Evolutionary conservation across 768 basidiomycete genomes (phyloP), one percentile per base, ranked within the genome.

Genomic region (Coprinopsis cinerea): DNA sequence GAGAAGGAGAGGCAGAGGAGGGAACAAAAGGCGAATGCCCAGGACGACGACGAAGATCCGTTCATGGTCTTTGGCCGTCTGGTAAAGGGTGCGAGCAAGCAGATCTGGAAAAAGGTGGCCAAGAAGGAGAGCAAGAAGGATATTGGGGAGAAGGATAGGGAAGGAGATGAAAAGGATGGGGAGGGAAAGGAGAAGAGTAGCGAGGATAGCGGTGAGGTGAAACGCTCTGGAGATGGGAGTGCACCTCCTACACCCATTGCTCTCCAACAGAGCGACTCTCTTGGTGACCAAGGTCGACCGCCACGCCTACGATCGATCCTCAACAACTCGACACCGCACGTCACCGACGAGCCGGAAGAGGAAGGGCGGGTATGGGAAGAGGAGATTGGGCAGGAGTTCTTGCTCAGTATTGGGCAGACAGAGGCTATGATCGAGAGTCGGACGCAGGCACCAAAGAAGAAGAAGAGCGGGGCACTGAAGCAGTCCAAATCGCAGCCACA

Each of bases 21-120:
- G 32, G 53, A 34, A 58, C 56, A 11, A 17, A 32, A 15, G 39
- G 17, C 25, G 17, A 50, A 52, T 48, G 55, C n/a, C n/a, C n/a
- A 40, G 10, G 64, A 65, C 30, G 61, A 59, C 2, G 65, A 66
- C 34, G 59, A 78, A 51, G 78, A 79, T 60, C 73, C 78, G 17
- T 60, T 82, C 36, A 22, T 74, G 48, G 58, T 64, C 17, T 58
- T 83, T 36, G 80, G 79, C 49, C 75, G 63, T 64, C 62, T 78
- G 51, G 62, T 82, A 49, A 81, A 75, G 60, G 76, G 61, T 27
- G 71, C 76, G 15, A 69, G 79, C 59, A 71, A 65, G 59, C 67
- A 65, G 34, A 55, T 81, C 24, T 82, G 79, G 80, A 71, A 63
- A 58, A 74, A 68, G 59, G 64, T 81, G 45, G 71, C 71, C 47